Percentiles rank a stretch among this genome's conserved stretches.
Conservation (phyloP, 176 grass and related monocot genomes). For the Musa acuminata region DNA sequence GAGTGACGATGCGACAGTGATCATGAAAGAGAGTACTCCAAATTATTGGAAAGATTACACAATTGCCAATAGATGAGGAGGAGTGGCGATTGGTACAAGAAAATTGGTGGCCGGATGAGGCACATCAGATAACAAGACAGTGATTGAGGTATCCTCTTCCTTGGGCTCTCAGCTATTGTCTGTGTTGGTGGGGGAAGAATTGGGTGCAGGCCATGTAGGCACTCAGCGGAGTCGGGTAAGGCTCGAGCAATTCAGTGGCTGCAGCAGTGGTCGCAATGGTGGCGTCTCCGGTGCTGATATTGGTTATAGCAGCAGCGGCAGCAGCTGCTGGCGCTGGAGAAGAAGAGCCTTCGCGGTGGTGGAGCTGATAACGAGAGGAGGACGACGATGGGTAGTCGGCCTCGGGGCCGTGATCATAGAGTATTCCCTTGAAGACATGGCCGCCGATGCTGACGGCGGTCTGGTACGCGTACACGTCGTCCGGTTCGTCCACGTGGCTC, state of each 20-base stretch:
- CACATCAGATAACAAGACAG: neutral
- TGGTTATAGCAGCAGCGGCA: conserved; percentile 1
- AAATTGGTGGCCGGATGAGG: neutral
- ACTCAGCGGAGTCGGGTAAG: conserved; percentile 37
- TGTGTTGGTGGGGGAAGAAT: conserved; percentile 47
- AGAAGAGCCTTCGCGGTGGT: conserved; percentile 25
- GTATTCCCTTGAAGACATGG: conserved; percentile 43
- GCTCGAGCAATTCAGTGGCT: conserved; percentile 22
- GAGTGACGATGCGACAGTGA: neutral
- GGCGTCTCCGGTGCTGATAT: neutral
- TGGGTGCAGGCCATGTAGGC: conserved; percentile 50
- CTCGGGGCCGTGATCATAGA: conserved; percentile 45
- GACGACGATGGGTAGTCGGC: conserved; percentile 8
- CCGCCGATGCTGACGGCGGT: conserved; percentile 37
- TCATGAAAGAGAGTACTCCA: neutral
- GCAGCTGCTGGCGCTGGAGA: neutral
- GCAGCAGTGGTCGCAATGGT: neutral
- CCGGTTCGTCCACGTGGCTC: conserved; percentile 30
- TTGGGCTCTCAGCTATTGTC: conserved; percentile 13
- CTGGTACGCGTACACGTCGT: conserved; percentile 41
- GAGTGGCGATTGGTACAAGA: neutral
- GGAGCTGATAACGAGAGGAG: conserved; percentile 6
- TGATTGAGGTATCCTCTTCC: neutral
- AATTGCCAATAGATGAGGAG: neutral
- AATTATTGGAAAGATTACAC: neutral